Evolutionary conservation across 495 filamentous ascomycete species (phyloP).

Genomic region (Elaphomyces granulatus): DNA sequence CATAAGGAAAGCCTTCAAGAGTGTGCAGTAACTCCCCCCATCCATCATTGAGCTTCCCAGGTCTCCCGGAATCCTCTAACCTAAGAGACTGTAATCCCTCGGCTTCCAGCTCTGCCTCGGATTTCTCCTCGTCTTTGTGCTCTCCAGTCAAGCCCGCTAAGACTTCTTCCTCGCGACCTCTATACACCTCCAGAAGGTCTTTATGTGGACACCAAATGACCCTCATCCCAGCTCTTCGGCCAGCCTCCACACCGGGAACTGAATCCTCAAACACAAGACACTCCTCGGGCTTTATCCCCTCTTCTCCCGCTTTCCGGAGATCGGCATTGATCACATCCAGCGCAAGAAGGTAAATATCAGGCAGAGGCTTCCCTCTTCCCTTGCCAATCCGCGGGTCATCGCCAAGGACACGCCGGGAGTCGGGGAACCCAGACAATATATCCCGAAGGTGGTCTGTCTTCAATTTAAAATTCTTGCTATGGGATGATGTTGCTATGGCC

Average conservation of each 20-base stretch:
- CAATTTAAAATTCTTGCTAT: constrained; percentile 52
- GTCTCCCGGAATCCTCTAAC: constrained; percentile 25
- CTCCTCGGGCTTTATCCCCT: constrained; percentile 63
- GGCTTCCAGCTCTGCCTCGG: constrained; percentile 28
- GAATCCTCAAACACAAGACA: constrained; percentile 95
- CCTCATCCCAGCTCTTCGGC: constrained; percentile 83
- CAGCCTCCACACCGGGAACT: constrained; percentile 84
- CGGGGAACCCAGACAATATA: constrained; percentile 60
- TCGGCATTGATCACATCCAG: constrained; percentile 70
- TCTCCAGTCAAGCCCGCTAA: constrained; percentile 68
- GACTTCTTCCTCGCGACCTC: constrained; percentile 64
- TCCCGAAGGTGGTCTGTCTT: constrained; percentile 65
- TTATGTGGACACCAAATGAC: constrained; percentile 88
- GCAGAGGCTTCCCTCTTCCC: constrained; percentile 80
- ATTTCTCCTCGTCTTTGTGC: constrained; percentile 42
- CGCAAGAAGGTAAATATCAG: constrained; percentile 88
- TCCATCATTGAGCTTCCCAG: constrained; percentile 50
- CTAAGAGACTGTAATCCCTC: constrained; percentile 25
- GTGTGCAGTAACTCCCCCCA: constrained; percentile 49
- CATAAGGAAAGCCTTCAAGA: constrained; percentile 60
- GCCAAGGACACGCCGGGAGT: constrained; percentile 56
- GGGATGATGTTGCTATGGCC: constrained; percentile 74
- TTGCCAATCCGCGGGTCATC: constrained; percentile 70
- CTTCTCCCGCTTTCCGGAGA: constrained; percentile 42
- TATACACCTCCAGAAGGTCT: constrained; percentile 58